Evolutionary conservation across 2,329 filamentous ascomycete genomes (phyloP), one percentile per base, ranked within the genome.

Genomic region (Cladophialophora chaetospira): DNA sequence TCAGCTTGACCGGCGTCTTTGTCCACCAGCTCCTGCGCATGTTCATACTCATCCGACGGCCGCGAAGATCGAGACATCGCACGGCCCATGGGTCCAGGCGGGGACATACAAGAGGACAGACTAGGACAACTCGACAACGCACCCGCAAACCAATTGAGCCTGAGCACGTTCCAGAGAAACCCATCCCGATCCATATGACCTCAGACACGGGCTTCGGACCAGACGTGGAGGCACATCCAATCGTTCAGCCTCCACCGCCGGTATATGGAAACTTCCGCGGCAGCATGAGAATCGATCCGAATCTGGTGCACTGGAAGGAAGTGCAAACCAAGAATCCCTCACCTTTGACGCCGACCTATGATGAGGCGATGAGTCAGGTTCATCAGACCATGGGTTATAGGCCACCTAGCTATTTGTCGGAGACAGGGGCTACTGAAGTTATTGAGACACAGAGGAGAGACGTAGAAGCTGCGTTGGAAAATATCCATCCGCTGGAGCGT

Each of bases 241-340:
- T 85, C 17, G 57, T 70, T 53, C 69, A 67, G 65, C 63, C 79
- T 17, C 83, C 85, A 6, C 91, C 92, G 3, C 91, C 92, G 0
- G 90, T 90, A 2, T 96, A 96, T 69, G 91, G 91, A 0, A 75
- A 91, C 1, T 95, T 90, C 89, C 80, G 90, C 50, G 86, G 87
- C 71, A 93, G 88, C 67, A 89, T 94, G 72, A 81, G 89, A 45
- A 87, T 91, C 28, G 88, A 96, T 66, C 91, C 91, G 1, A 84
- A 93, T 67, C 78, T 90, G 11, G 78, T 96, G 23, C 91, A 88
- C 69, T 95, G 90, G 90, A 85, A 88, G 71, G 49, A 53, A 36
- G 38, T 53, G 6, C 83, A 87, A 33, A 88, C 56, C 5, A 44
- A 44, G 5, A 53, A 53, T n/a, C 62, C 62, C 2, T 63, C 63